phyloP scores from a whole-genome alignment of 495 filamentous ascomycete species.

The Tuber brumale region DNA sequence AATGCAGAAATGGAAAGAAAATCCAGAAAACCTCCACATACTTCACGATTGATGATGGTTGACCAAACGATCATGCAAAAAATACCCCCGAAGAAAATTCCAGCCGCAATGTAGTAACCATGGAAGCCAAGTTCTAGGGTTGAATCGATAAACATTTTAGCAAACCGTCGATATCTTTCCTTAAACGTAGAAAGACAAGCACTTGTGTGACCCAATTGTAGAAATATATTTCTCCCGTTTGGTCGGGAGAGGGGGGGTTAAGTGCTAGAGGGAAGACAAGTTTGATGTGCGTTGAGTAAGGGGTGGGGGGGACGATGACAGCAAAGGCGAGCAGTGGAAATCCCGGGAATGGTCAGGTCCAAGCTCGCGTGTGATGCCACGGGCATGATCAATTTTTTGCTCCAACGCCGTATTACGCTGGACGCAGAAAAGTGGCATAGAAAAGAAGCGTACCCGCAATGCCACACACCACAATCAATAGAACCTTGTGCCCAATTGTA shows the following conservation, averaged over 20 bases:
- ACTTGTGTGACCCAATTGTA: background rate
- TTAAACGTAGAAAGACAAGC: background rate
- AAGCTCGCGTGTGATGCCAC: background rate
- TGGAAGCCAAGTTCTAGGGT: background rate
- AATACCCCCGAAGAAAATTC: background rate
- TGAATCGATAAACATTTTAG: background rate
- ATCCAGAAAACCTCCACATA: background rate
- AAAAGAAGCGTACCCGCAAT: background rate
- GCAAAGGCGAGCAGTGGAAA: background rate
- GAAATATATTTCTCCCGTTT: background rate
- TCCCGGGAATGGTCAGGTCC: background rate
- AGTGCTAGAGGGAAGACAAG: background rate
- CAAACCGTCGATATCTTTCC: background rate
- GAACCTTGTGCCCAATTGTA: background rate
- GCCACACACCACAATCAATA: background rate
- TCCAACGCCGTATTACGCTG: background rate
- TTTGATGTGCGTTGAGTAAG: background rate
- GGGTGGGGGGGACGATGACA: background rate
- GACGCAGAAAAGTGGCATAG: background rate
- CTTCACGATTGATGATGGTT: background rate
- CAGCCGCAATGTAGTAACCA: background rate
- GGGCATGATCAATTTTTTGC: background rate
- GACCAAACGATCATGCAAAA: background rate
- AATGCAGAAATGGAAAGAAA: background rate
- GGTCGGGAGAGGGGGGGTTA: background rate